Evolutionary conservation across 441 rosid genomes (phyloP).

Genomic region (Erodium trifolium): DNA sequence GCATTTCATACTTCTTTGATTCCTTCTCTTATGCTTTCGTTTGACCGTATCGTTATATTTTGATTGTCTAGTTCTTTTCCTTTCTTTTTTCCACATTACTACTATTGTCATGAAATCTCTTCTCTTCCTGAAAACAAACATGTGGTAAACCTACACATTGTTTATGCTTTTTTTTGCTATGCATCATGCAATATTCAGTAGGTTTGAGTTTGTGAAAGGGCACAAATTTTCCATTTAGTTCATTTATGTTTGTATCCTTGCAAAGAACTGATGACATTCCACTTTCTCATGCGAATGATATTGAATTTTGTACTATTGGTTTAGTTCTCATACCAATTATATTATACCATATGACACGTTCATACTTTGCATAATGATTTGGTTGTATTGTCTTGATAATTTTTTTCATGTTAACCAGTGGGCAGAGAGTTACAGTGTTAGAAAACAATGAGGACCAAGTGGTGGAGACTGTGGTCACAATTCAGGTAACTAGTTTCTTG

Average conservation of each 20-base stretch:
- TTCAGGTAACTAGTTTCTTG: conserved; percentile 5
- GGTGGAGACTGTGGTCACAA: background rate
- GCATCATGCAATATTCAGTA: background rate
- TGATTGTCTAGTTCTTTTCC: background rate
- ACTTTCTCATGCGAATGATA: too few species aligned
- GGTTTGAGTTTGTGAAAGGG: background rate
- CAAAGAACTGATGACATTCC: background rate
- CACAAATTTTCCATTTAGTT: background rate
- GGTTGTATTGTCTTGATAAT: conserved; percentile 6
- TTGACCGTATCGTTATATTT: background rate
- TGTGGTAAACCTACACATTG: background rate
- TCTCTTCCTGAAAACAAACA: background rate
- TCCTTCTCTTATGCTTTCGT: background rate
- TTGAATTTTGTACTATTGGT: background rate
- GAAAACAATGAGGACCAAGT: background rate
- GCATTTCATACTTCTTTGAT: background rate
- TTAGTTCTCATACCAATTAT: background rate
- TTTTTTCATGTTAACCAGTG: conserved; percentile 36
- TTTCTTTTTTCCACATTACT: background rate
- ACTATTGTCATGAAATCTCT: background rate
- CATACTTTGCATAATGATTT: conserved; percentile 8
- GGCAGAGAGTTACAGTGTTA: conserved; percentile 47
- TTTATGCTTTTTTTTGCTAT: background rate
- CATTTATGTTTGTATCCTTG: background rate
- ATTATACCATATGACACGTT: conserved; percentile 3